Percentiles rank a stretch among this genome's conserved stretches.
These are phyloP conservation scores for Mrakia gelida DNA, from an alignment of 768 basidiomycete genomes.

Conservation along the genomic window DNA sequence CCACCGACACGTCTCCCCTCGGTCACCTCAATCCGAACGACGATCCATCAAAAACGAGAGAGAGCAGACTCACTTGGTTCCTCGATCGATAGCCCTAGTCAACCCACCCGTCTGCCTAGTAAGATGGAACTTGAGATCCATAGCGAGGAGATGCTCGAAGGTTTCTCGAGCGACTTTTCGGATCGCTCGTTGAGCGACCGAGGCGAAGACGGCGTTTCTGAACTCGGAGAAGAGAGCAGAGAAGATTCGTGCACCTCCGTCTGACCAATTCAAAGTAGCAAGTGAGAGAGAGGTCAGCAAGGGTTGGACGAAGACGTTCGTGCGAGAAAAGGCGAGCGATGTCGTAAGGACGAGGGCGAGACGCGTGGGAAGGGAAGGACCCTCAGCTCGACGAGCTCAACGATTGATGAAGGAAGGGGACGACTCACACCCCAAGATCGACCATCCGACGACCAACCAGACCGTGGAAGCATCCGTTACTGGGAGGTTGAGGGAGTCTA, in stretches of 20 bases:
- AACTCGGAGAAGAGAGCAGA: slow-evolving; percentile 87
- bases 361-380: background rate
- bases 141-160: slow-evolving; percentile 83
- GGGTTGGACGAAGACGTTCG: background rate
- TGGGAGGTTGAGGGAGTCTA: slow-evolving; percentile 83
- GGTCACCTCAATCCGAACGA: background rate
- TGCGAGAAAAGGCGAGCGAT: background rate
- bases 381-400: too few species aligned
- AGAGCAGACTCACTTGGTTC: slow-evolving; percentile 69
- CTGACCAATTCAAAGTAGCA: slow-evolving; percentile 48
- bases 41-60: background rate
- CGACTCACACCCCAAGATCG: slow-evolving; percentile 80
- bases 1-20: background rate
- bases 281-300: too few species aligned
- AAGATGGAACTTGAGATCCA: slow-evolving; percentile 89
- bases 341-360: background rate
- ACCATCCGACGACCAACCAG: slow-evolving; percentile 84
- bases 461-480: slow-evolving; percentile 70
- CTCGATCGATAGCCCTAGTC: slow-evolving; percentile 92
- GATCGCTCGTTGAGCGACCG: slow-evolving; percentile 89
- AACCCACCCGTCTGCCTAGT: slow-evolving; percentile 91
- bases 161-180: slow-evolving; percentile 93
- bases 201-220: slow-evolving; percentile 91
- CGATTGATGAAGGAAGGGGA: too few species aligned
- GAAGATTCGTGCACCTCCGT: slow-evolving; percentile 83